These are phyloP conservation scores for Pseudophaeomoniella oleicola DNA, from an alignment of 2,329 filamentous ascomycete species.

Conservation along the genomic window DNA sequence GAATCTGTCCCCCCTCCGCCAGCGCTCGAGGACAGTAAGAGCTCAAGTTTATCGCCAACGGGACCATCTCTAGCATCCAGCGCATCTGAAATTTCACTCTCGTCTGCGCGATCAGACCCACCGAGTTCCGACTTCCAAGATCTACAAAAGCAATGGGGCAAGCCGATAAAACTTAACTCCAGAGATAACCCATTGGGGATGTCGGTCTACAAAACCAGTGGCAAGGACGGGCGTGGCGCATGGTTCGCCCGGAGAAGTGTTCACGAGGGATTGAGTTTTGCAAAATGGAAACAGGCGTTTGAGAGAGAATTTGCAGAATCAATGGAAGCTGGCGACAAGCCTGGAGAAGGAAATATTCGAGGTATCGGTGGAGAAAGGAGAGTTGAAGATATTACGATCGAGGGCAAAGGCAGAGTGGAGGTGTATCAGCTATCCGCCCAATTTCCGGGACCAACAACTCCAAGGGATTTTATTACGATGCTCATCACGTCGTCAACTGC, in stretches of 20 bases:
- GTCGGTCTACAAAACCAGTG: slow-evolving; percentile 62
- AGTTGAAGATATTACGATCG: slow-evolving; percentile 47
- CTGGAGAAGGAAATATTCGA: slow-evolving; percentile 61
- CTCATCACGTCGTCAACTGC: slow-evolving; percentile 48
- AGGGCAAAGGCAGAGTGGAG: slow-evolving; percentile 19
- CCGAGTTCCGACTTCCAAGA: slow-evolving; percentile 38
- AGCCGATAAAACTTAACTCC: slow-evolving; percentile 58
- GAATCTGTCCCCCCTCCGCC: slow-evolving; percentile 57
- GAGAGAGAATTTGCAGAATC: slow-evolving; percentile 68
- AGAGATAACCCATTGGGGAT: slow-evolving; percentile 65
- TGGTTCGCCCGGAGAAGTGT: slow-evolving; percentile 85
- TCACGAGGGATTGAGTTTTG: slow-evolving; percentile 64
- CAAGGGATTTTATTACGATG: slow-evolving; percentile 75
- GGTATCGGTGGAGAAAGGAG: slow-evolving; percentile 71
- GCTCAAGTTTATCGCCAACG: slow-evolving; percentile 35
- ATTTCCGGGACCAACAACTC: slow-evolving; percentile 77
- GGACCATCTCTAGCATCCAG: slow-evolving; percentile 31
- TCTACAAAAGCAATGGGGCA: slow-evolving; percentile 72
- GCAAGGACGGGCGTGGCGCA: slow-evolving; percentile 66
- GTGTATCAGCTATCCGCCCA: slow-evolving; percentile 79
- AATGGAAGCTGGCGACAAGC: slow-evolving; percentile 53
- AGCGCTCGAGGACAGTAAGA: slow-evolving; percentile 27
- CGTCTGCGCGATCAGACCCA: slow-evolving; percentile 33
- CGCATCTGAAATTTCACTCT: slow-evolving; percentile 37
- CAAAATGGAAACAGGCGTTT: slow-evolving; percentile 63